phyloP scores from a whole-genome alignment of 1,139 yeast genomes.

The Hyphopichia buzzinii region DNA sequence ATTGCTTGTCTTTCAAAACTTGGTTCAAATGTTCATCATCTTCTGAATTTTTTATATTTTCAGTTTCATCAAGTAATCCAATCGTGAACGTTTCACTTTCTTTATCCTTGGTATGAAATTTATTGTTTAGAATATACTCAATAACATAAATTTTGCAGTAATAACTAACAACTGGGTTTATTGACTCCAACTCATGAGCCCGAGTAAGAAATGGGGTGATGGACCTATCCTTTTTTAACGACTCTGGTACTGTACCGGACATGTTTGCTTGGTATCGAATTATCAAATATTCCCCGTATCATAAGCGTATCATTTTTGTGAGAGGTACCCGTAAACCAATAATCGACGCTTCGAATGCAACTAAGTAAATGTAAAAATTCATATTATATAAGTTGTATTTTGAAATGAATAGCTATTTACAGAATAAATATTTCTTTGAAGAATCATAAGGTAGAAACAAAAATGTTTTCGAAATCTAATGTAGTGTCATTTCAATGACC shows the following conservation, averaged over 20 bases:
- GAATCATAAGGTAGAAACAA: no score
- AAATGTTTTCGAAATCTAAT: no score
- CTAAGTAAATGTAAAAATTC: no score
- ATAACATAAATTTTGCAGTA: constrained; percentile 62
- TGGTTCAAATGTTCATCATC: constrained; percentile 35
- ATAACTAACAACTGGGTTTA: constrained; percentile 56
- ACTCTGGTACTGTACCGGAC: constrained; percentile 24
- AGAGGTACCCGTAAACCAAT: neutral
- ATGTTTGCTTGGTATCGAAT: no score
- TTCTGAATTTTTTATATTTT: constrained; percentile 37
- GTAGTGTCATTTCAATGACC: no score
- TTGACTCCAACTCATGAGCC: constrained; percentile 47
- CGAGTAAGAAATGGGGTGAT: constrained; percentile 47
- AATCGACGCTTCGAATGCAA: no score
- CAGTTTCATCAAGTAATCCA: constrained; percentile 62
- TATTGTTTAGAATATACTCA: constrained; percentile 58
- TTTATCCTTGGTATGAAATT: constrained; percentile 52
- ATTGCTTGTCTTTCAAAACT: constrained; percentile 54
- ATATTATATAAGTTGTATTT: no score
- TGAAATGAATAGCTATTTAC: constrained; percentile 1
- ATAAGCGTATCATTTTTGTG: no score
- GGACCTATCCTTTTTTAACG: constrained; percentile 31
- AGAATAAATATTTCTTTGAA: neutral
- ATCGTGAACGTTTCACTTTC: constrained; percentile 60
- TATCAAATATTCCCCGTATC: no score